Evolutionary conservation across 805 yeast genomes (phyloP), one percentile per base, ranked within the genome.

Genomic region (Candida khao-thaluensis): DNA sequence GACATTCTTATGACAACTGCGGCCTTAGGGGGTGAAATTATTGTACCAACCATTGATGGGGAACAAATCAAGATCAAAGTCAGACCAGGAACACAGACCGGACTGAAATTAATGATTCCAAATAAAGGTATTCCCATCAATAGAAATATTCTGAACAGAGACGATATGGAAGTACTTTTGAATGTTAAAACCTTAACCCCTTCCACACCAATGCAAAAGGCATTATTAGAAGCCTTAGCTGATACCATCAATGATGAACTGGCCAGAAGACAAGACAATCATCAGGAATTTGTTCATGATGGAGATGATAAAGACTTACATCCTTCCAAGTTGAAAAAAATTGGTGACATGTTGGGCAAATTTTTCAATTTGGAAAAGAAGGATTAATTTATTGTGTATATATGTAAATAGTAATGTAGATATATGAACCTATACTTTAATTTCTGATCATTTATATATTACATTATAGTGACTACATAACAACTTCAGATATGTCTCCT

Each of bases 1-100:
- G 78, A 79, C 30, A 80, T 93, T 37, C 85, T 93, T 34, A 85
- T 88, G 80, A 93, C 99, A 1, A 93, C 99, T 0, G 99, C 99
- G 1, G 89, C 96, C 0, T 70, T 93, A 31, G 99, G 99, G 44
- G 99, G 99, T 26, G 80, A 78, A 31, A 75, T 93, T 16, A 79
- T 83, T 35, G 77, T 93, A n/a, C 98, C 98, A 23, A 91, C 99
- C 0, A 76, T 93, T 18, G 87, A 81, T 47, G 97, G 95, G 4
- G 76, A 76, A 28, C 74, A 74, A 24, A 68, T 95, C 37, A 84
- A 88, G 59, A 64, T 93, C 40, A 86, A 80, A 61, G 82, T 93
- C 9, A 81, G 95, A 37, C 66, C 85, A 0, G 98, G 96, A 1
- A 85, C 95, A 0, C 95, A 86, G 55, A 67, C 76, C 28, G 95